Conservation (phyloP, 306 rosid genomes). For the Elaeagnus macrophylla region DNA sequence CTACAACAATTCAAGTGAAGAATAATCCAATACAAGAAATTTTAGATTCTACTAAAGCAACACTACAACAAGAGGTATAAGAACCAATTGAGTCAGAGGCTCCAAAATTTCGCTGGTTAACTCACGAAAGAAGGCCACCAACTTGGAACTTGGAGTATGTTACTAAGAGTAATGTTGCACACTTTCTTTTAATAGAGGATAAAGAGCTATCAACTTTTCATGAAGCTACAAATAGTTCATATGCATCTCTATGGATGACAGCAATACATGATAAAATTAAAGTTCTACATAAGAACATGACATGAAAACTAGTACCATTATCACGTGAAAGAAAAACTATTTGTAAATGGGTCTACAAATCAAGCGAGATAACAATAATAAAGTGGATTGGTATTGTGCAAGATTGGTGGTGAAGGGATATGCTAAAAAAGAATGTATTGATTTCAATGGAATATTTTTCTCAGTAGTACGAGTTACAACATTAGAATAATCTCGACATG, state of each 20-base stretch:
- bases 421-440: background rate
- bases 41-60: background rate
- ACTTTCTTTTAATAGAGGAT: conserved; percentile 4
- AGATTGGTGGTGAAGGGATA: background rate
- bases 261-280: background rate
- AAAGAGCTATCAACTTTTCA: conserved; percentile 2
- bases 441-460: too few relatives aligned
- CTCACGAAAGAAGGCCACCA: background rate
- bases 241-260: background rate
- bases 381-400: background rate
- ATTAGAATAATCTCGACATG: too few relatives aligned
- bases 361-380: background rate
- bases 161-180: conserved; percentile 1
- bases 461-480: too few relatives aligned
- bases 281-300: background rate
- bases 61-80: background rate
- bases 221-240: background rate
- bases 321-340: background rate
- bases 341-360: too few relatives aligned
- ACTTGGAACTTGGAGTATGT: background rate
- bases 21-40: background rate
- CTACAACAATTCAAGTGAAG: background rate
- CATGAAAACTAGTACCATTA: background rate
- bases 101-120: background rate
- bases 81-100: background rate